A percentile compares a stretch with the other conserved stretches of the same genome.
Conservation (phyloP, 2,329 filamentous ascomycete genomes). For the Apiospora marii region DNA sequence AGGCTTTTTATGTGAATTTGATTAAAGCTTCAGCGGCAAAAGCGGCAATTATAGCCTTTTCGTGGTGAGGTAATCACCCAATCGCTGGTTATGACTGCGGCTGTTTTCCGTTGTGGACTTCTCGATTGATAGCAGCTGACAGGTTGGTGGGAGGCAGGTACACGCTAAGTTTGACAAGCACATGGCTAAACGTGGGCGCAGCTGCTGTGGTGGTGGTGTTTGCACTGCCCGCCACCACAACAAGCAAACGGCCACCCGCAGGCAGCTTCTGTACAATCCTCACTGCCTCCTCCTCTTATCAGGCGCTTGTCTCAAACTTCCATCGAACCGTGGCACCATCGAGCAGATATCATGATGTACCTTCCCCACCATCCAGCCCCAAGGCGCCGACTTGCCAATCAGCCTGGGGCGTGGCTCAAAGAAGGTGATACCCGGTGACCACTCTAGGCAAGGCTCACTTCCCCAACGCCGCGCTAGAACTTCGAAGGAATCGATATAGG, state of each 20-base stretch:
- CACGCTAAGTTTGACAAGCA: background rate
- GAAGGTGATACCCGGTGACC: background rate
- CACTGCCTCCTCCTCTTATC: conserved; percentile 18
- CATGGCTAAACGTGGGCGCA: background rate
- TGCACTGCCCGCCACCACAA: background rate
- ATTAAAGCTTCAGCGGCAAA: background rate
- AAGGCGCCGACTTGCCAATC: background rate
- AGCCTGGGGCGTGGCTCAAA: background rate
- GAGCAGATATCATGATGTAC: background rate
- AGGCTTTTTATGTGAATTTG: background rate
- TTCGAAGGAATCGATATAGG: background rate
- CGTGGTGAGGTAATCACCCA: background rate
- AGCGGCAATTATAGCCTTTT: background rate
- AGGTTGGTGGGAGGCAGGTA: background rate
- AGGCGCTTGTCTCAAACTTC: background rate
- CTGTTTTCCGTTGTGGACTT: conserved; percentile 3
- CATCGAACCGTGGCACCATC: background rate
- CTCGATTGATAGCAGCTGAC: background rate
- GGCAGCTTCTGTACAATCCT: conserved; percentile 1
- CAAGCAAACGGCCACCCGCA: background rate
- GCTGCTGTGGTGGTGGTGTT: background rate
- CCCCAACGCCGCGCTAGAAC: background rate
- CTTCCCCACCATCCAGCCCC: conserved; percentile 3
- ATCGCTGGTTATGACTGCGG: background rate
- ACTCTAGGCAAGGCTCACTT: conserved; percentile 7